Percentiles rank a stretch among this genome's conserved stretches.
These are phyloP conservation scores for Russula abietina DNA, from an alignment of 768 basidiomycete species.

Conservation along the genomic window DNA sequence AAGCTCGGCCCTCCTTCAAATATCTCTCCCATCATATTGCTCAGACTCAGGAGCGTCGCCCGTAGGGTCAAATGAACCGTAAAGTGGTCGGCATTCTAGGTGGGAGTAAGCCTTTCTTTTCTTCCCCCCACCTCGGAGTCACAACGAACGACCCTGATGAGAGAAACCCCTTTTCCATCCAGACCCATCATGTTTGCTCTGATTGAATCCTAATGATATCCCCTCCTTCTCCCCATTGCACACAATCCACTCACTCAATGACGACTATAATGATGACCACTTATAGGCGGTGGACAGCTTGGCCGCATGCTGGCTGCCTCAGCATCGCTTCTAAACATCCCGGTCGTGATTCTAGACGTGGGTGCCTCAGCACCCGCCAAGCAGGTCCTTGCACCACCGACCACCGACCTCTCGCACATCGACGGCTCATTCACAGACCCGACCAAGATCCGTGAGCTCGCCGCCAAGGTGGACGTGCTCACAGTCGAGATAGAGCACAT, in stretches of 20 bases:
- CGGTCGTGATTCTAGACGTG: constrained; percentile 78
- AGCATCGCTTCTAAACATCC: constrained; percentile 80
- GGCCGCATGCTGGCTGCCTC: constrained; percentile 94
- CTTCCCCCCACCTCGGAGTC: not conserved
- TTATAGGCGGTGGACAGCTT: constrained; percentile 87
- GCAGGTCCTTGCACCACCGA: constrained; percentile 61
- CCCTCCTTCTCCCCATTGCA: not conserved
- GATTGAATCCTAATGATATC: not conserved
- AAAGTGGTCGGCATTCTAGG: constrained; percentile 36
- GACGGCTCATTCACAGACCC: constrained; percentile 88
- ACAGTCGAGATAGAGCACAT: constrained; percentile 99
- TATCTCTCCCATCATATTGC: not conserved
- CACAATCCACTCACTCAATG: not conserved
- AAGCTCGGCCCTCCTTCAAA: not conserved
- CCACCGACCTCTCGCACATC: constrained; percentile 52
- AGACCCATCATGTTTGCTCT: constrained; percentile 1
- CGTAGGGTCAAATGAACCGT: constrained; percentile 22
- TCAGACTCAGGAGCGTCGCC: not conserved
- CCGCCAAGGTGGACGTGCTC: constrained; percentile 73
- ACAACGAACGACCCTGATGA: not conserved
- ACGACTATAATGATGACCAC: not conserved
- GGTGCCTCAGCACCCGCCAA: constrained; percentile 84
- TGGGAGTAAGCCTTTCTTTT: constrained; percentile 29
- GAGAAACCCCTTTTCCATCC: not conserved
- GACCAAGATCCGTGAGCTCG: constrained; percentile 71